Evolutionary conservation across 2,329 filamentous ascomycete genomes (phyloP).

Genomic region (Microthyrium microscopicum): DNA sequence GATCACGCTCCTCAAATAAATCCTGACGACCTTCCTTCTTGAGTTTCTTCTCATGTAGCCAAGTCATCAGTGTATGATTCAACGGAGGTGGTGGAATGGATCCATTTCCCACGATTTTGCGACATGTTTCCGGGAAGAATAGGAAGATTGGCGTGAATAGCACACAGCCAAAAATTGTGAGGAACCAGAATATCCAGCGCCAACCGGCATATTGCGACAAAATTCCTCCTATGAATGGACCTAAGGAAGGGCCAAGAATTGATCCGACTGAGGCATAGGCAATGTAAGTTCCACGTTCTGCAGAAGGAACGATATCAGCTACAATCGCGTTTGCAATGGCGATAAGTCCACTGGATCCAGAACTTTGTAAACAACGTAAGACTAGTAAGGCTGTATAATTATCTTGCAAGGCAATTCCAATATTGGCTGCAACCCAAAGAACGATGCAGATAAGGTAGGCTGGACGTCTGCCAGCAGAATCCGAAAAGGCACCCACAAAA

Average conservation of each 20-base stretch:
- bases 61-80: conserved; percentile 5
- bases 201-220: conserved; percentile 20
- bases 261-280: conserved; percentile 15
- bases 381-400: conserved; percentile 10
- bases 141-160: conserved; percentile 19
- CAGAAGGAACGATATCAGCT: conserved; percentile 19
- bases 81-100: conserved; percentile 6
- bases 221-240: conserved; percentile 20
- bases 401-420: conserved; percentile 10
- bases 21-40: background rate
- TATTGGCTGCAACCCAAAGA: conserved; percentile 10
- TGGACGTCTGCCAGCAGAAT: conserved; percentile 9
- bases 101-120: conserved; percentile 15
- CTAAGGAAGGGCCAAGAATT: conserved; percentile 10
- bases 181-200: conserved; percentile 25
- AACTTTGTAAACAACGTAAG: conserved; percentile 12
- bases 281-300: conserved; percentile 19
- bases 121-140: conserved; percentile 24
- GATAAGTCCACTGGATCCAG: conserved; percentile 17
- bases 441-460: conserved; percentile 10
- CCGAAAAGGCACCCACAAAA: conserved; percentile 9
- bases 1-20: conserved; percentile 10
- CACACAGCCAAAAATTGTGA: conserved; percentile 22
- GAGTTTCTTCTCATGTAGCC: conserved; percentile 5
- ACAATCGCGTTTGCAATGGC: conserved; percentile 19